Evolutionary conservation across 495 filamentous ascomycete genomes (phyloP).

Genomic region (Xylaria curta): DNA sequence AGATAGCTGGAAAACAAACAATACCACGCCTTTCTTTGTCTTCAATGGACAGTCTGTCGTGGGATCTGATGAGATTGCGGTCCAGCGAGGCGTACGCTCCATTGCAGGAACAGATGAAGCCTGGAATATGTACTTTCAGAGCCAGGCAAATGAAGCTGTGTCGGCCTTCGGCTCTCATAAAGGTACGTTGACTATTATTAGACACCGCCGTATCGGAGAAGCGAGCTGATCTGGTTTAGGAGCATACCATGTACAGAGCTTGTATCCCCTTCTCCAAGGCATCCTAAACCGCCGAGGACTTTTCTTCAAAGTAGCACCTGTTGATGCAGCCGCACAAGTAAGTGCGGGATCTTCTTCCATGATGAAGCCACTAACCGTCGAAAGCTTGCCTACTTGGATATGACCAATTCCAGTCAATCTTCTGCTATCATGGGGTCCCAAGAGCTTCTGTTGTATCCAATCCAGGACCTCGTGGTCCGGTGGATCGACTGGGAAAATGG

Average conservation of each 20-base stretch:
- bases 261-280: constrained; percentile 76
- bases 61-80: constrained; percentile 65
- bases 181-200: constrained; percentile 57
- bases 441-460: constrained; percentile 87
- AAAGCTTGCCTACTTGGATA: constrained; percentile 83
- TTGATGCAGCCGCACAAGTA: constrained; percentile 89
- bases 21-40: constrained; percentile 78
- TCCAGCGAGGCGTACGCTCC: constrained; percentile 54
- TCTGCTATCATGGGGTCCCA: constrained; percentile 84
- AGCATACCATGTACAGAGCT: constrained; percentile 62
- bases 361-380: constrained; percentile 31
- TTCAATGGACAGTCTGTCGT: constrained; percentile 85
- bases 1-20: constrained; percentile 65
- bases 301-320: constrained; percentile 86
- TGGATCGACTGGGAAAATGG: constrained; percentile 72
- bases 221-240: constrained; percentile 48
- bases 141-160: constrained; percentile 78
- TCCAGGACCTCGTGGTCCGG: constrained; percentile 78
- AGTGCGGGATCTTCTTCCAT: constrained; percentile 21
- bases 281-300: constrained; percentile 72
- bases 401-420: constrained; percentile 68
- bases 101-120: constrained; percentile 63
- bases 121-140: constrained; percentile 86
- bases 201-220: not conserved
- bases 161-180: constrained; percentile 76